Evolutionary conservation across 2,329 filamentous ascomycete genomes (phyloP).

Genomic region (Penicillium corylophilum): DNA sequence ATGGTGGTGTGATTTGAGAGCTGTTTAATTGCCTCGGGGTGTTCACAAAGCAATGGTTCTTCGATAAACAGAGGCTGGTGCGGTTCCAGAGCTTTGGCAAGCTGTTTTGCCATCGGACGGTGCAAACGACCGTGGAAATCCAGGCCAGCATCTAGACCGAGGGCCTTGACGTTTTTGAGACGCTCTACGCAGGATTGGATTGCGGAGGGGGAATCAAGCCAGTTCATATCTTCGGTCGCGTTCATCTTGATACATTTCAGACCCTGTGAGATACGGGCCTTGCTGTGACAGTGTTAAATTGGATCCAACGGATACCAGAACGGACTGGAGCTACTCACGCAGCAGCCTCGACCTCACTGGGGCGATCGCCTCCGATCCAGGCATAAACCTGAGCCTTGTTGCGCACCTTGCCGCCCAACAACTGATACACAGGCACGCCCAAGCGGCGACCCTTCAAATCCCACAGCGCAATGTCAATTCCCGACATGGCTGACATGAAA

Average conservation of each 20-base stretch:
- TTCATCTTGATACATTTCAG: slow-evolving; percentile 70
- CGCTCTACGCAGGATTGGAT: slow-evolving; percentile 66
- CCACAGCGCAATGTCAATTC: slow-evolving; percentile 78
- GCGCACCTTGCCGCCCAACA: slow-evolving; percentile 72
- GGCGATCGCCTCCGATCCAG: slow-evolving; percentile 76
- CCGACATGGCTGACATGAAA: slow-evolving; percentile 75
- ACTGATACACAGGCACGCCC: slow-evolving; percentile 68
- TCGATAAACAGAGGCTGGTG: slow-evolving; percentile 72
- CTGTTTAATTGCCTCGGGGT: slow-evolving; percentile 64
- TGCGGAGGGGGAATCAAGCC: slow-evolving; percentile 69
- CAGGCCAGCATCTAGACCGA: slow-evolving; percentile 72
- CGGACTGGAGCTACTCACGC: slow-evolving; percentile 32
- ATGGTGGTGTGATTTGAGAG: slow-evolving; percentile 64
- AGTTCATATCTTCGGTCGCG: slow-evolving; percentile 71
- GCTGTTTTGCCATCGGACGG: slow-evolving; percentile 75
- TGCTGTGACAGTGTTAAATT: slow-evolving; percentile 33
- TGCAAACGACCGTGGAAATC: slow-evolving; percentile 78
- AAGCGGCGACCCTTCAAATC: slow-evolving; percentile 69
- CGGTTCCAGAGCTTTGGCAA: slow-evolving; percentile 66
- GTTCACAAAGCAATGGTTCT: slow-evolving; percentile 69
- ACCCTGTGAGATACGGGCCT: slow-evolving; percentile 42
- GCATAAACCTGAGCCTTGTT: slow-evolving; percentile 70
- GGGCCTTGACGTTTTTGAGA: slow-evolving; percentile 64
- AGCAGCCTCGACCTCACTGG: slow-evolving; percentile 62
- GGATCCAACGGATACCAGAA: background rate